Evolutionary conservation across 495 filamentous ascomycete genomes (phyloP), one percentile per base, ranked within the genome.

Genomic region (Xylaria telfairii): DNA sequence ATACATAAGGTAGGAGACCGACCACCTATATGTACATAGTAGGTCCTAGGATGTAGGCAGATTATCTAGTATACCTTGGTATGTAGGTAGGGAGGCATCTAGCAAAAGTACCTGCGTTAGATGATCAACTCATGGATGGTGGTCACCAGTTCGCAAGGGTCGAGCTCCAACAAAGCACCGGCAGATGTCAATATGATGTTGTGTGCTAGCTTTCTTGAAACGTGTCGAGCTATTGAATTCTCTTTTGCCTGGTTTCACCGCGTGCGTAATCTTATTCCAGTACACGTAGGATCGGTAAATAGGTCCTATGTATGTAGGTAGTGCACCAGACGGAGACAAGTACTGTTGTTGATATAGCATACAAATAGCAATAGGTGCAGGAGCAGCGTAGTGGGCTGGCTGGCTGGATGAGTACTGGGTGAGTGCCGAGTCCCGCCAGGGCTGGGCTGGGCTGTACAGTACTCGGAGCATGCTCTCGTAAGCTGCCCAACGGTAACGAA

Each of bases 181-280:
- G 4, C 17, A n/a, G 34, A 24, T 17, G 34, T 28, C 24, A 42
- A 19, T 21, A 37, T 21, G 30, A 59, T 37, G 32, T 37, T 42
- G 59, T 62, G 21, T 15, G 37, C 7, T 61, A 15, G 26, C 26
- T 62, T 28, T 41, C 59, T 42, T 62, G 59, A 62, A 62, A 62
- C 59, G n/a, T 28, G 59, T 41, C 37, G 37, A 62, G 59, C 34
- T 19, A 42, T 62, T 42, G 59, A 37, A 28, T 62, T 41, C 37
- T 62, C 30, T 24, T 62, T 9, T 12, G n/a, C 17, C 59, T 62
- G 59, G 59, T 42, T 42, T 62, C 37, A 62, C 34, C 19, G 59
- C 34, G 59, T 42, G 59, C 59, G 37, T 62, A 62, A 42, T 62
- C 34, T 24, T 42, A 26, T 42, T n/a, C n/a, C n/a, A n/a, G n/a